phyloP scores from a whole-genome alignment of 495 filamentous ascomycete species.

The Lentithecium fluviatile region DNA sequence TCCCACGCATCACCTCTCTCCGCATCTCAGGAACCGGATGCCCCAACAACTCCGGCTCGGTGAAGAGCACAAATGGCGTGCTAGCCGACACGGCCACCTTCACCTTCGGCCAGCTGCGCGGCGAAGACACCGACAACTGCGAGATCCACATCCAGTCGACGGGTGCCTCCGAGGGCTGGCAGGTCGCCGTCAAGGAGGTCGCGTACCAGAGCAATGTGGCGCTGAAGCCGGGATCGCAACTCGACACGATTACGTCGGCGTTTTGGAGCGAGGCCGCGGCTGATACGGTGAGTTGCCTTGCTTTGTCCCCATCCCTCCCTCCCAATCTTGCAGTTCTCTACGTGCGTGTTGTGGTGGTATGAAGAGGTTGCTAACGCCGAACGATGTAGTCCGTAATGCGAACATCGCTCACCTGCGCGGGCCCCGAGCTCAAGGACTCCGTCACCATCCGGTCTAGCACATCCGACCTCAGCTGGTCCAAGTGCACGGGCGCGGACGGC shows the following conservation, averaged over 20 bases:
- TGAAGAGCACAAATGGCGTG: neutral
- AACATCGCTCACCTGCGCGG: constrained; percentile 1
- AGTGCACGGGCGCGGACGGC: constrained; percentile 20
- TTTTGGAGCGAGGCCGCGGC: constrained; percentile 23
- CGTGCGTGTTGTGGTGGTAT: too few species aligned
- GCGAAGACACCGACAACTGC: constrained; percentile 26
- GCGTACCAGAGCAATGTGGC: constrained; percentile 8
- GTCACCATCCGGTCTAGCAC: constrained; percentile 3
- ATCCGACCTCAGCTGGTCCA: constrained; percentile 10
- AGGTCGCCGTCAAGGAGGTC: constrained; percentile 22
- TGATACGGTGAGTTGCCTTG: constrained; percentile 26
- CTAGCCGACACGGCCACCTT: constrained; percentile 14
- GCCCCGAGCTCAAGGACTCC: constrained; percentile 8
- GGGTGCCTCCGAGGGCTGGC: constrained; percentile 16
- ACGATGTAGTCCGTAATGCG: constrained; percentile 5
- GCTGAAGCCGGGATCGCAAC: constrained; percentile 10
- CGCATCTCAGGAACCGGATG: constrained; percentile 19
- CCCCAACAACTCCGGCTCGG: constrained; percentile 18
- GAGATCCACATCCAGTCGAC: constrained; percentile 18
- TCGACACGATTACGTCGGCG: constrained; percentile 12
- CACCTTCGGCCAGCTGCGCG: constrained; percentile 18
- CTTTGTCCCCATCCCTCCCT: too few species aligned
- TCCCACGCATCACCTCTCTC: constrained; percentile 8
- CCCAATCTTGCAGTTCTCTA: too few species aligned
- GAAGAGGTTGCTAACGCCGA: neutral